Percentiles rank a stretch among this genome's conserved stretches.
Conservation (phyloP, 163 green algal species). For the Prototheca wickerhamii region DNA sequence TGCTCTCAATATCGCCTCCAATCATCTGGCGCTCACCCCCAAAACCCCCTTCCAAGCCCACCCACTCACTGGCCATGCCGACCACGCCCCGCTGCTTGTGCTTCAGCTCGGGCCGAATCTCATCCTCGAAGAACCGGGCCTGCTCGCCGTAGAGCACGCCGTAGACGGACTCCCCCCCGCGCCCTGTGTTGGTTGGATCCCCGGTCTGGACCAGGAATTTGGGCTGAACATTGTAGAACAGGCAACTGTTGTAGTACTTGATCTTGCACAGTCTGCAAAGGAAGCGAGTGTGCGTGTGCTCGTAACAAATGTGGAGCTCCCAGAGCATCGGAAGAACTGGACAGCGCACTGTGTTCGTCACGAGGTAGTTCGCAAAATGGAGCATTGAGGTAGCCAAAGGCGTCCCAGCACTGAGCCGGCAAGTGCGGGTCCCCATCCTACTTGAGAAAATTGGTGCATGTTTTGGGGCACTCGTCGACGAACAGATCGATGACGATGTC, state of each 20-base stretch:
- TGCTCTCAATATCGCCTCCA: too few species aligned
- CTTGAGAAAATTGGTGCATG: slow-evolving; percentile 96
- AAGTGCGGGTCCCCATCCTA: slow-evolving; percentile 41
- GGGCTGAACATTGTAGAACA: slow-evolving; percentile 93
- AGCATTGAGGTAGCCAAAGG: neutral
- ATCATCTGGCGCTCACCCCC: neutral
- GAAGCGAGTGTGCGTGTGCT: neutral
- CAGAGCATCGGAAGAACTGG: neutral
- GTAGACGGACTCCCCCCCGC: slow-evolving; percentile 82
- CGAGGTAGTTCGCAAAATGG: neutral
- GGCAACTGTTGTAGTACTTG: slow-evolving; percentile 98
- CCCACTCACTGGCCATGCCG: slow-evolving; percentile 68
- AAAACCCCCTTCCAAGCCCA: neutral
- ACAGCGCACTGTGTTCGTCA: neutral
- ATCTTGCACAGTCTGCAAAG: slow-evolving; percentile 59
- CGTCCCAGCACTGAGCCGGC: neutral
- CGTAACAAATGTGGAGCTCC: neutral
- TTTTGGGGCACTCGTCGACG: slow-evolving; percentile 74
- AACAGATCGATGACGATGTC: slow-evolving; percentile 93
- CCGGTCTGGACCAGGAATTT: slow-evolving; percentile 94
- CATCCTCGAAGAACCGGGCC: slow-evolving; percentile 90
- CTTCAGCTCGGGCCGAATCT: slow-evolving; percentile 74
- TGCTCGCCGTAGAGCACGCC: slow-evolving; percentile 69
- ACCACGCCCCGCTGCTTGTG: slow-evolving; percentile 72
- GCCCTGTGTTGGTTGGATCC: slow-evolving; percentile 87